Base-by-base conservation (phyloP, 1,284 basidiomycete species). In the Wallemia ichthyophaga region DNA sequence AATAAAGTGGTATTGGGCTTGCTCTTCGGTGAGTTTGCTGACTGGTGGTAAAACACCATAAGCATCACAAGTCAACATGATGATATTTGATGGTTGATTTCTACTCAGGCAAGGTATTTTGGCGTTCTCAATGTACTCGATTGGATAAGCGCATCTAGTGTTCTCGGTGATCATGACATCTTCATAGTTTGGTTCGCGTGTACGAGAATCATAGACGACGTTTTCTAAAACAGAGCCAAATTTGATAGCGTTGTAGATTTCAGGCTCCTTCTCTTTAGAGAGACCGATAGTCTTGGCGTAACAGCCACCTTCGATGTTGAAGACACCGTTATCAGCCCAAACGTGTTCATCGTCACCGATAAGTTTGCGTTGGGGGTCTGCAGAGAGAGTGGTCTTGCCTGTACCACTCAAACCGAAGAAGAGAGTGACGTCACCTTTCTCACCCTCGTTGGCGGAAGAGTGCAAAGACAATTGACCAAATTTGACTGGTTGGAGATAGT, bases 221-320 rank as follows among this genome's bases (percentile, higher is more conserved):
- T 99, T 99, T 73, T 99, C 92, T 68, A 98, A 83, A 72, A 98
- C 94, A 63, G 85, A 82, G 61, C 92, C 94, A 70, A 83, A 96
- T 66, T 80, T 79, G 73, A 99, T 92, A 63, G 92, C 94, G 69
- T 81, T 83, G 78, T 73, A 94, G 71, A 98, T 99, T 71, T 96
- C 94, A 61, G 92, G 92, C 72, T 99, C 92, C 76, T 76, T 96
- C 73, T 94, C 86, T 23, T 81, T 81, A 57, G 85, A 87, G 64
- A 99, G 81, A 75, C 94, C 94, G 75, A 98, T 85, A 71, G 81
- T 84, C 76, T 99, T 98, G 72, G 92, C 92, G 71, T 98, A 99
- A 75, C 92, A 99, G 61, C 94, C 92, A 66, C 92, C 92, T 71
- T 99, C 92, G 67, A 98, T 99, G 79, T 98, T 98, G 81, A 98